Conservation (phyloP, 257 asterid species). For the Ilex aquifolium region DNA sequence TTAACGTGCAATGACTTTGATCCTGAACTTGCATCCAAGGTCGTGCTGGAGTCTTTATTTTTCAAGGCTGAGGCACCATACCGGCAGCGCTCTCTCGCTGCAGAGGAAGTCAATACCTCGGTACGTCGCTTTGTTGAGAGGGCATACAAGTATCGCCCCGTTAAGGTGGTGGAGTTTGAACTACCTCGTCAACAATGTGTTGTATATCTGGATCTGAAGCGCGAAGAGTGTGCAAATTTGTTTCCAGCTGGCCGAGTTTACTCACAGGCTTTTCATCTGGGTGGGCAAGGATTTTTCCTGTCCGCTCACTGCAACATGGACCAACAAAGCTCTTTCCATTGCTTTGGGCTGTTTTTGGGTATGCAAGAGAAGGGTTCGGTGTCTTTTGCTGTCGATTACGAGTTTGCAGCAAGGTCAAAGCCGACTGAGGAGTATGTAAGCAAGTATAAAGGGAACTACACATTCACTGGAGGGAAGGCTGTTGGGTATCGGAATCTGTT, state of each 20-base stretch:
- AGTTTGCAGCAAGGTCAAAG: constrained; percentile 26
- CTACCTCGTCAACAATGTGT: constrained; percentile 68
- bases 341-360: constrained; percentile 79
- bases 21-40: constrained; percentile 47
- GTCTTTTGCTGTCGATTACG: constrained; percentile 35
- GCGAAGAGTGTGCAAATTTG: constrained; percentile 62
- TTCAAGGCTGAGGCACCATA: constrained; percentile 72
- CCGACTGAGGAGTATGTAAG: constrained; percentile 22
- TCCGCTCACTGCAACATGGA: constrained; percentile 88
- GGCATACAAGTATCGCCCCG: constrained; percentile 71
- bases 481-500: constrained; percentile 27
- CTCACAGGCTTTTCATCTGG: constrained; percentile 82
- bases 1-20: constrained; percentile 59
- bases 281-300: constrained; percentile 80
- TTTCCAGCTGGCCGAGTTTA: constrained; percentile 62
- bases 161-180: constrained; percentile 68
- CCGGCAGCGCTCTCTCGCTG: constrained; percentile 50
- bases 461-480: constrained; percentile 28
- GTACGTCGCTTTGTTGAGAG: constrained; percentile 56
- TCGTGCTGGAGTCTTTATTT: constrained; percentile 74
- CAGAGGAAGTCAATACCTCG: constrained; percentile 31
- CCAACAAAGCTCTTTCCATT: constrained; percentile 47
- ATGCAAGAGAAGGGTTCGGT: constrained; percentile 17
- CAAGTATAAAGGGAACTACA: constrained; percentile 28
- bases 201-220: constrained; percentile 69